These are phyloP conservation scores for Thermochaetoides dissita DNA, from an alignment of 2,329 filamentous ascomycete species.

Conservation along the genomic window DNA sequence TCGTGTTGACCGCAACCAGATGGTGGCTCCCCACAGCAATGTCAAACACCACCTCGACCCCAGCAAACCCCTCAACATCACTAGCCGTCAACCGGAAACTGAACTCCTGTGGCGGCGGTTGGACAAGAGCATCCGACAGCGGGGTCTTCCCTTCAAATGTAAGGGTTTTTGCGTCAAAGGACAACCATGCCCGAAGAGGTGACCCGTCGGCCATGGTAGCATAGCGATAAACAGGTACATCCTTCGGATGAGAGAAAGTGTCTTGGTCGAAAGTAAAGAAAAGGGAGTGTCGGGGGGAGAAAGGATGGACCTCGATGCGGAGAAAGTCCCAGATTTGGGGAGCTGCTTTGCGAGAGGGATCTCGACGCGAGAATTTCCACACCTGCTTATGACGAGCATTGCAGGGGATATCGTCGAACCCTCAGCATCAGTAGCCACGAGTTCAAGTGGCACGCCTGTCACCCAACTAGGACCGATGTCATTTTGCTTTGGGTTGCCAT, in stretches of 20 bases:
- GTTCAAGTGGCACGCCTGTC: slow-evolving; percentile 45
- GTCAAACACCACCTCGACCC: slow-evolving; percentile 50
- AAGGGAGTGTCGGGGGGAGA: slow-evolving; percentile 40
- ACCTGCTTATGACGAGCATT: slow-evolving; percentile 55
- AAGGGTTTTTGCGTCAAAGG: slow-evolving; percentile 51
- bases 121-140: slow-evolving; percentile 44
- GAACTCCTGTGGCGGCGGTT: slow-evolving; percentile 54
- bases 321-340: slow-evolving; percentile 41
- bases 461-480: slow-evolving; percentile 36
- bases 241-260: slow-evolving; percentile 47
- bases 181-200: slow-evolving; percentile 74
- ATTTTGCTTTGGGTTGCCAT: slow-evolving; percentile 49
- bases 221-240: slow-evolving; percentile 52
- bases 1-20: slow-evolving; percentile 52
- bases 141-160: slow-evolving; percentile 61
- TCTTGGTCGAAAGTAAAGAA: slow-evolving; percentile 37
- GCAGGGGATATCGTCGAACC: slow-evolving; percentile 52
- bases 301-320: slow-evolving; percentile 45
- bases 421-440: slow-evolving; percentile 55
- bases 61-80: slow-evolving; percentile 65
- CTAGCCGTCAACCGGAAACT: slow-evolving; percentile 62
- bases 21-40: slow-evolving; percentile 59
- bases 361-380: slow-evolving; percentile 36
- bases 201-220: slow-evolving; percentile 62
- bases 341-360: slow-evolving; percentile 47